These are phyloP conservation scores for Candida rishiriensis DNA, from an alignment of 805 yeast species.

Conservation along the genomic window DNA sequence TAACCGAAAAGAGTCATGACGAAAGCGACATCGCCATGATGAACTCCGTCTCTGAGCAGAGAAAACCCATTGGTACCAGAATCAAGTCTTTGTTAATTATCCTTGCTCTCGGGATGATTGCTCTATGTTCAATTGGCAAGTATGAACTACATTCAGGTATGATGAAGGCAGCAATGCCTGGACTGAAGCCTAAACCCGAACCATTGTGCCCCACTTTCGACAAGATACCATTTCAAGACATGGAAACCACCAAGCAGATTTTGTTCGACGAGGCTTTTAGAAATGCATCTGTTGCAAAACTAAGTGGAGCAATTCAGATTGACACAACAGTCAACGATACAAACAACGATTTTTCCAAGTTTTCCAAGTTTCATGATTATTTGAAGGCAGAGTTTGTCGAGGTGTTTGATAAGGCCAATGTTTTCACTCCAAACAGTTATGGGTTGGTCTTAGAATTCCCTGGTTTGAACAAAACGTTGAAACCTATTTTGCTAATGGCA, in stretches of 20 bases:
- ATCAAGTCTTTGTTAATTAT: too few species aligned
- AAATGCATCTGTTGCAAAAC: constrained; percentile 34
- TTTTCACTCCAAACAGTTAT: constrained; percentile 54
- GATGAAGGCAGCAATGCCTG: neutral
- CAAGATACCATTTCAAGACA: constrained; percentile 15
- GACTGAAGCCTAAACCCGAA: constrained; percentile 3
- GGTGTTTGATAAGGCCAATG: constrained; percentile 39
- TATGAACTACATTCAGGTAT: too few species aligned
- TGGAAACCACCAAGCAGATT: constrained; percentile 22
- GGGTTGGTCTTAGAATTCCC: constrained; percentile 60
- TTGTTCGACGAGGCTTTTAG: constrained; percentile 31
- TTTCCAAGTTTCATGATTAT: constrained; percentile 40
- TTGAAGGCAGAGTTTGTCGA: constrained; percentile 50
- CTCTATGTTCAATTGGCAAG: too few species aligned
- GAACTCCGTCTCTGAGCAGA: too few species aligned
- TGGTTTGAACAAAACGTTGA: constrained; percentile 34
- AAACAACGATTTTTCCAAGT: constrained; percentile 15
- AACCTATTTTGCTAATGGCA: constrained; percentile 44
- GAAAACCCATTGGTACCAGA: too few species aligned
- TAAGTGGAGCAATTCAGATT: constrained; percentile 47
- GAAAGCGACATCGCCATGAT: too few species aligned
- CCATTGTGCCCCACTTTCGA: constrained; percentile 24
- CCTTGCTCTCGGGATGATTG: too few species aligned
- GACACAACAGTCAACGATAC: constrained; percentile 42
- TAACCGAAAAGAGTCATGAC: too few species aligned